A percentile compares a stretch with the other conserved stretches of the same genome.
phyloP scores from a whole-genome alignment of 2,329 filamentous ascomycete species.

The Aspergillus sp. region DNA sequence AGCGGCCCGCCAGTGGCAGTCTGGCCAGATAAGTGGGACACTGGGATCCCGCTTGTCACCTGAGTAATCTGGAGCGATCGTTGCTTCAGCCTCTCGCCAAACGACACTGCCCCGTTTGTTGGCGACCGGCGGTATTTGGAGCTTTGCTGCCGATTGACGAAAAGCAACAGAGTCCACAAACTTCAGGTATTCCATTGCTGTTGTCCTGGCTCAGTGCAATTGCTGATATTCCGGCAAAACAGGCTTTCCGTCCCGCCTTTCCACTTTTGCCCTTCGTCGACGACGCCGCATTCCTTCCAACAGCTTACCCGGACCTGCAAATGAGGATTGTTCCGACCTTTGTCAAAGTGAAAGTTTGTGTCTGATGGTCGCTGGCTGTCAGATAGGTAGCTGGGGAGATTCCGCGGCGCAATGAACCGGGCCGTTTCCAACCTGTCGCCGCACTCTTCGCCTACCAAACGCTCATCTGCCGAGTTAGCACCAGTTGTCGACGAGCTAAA shows the following conservation, averaged over 20 bases:
- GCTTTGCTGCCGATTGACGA: background rate
- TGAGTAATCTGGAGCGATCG: slow-evolving; percentile 12
- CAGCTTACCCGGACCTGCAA: slow-evolving; percentile 26
- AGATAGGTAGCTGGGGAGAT: slow-evolving; percentile 33
- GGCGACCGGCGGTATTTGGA: background rate
- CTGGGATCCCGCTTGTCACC: slow-evolving; percentile 15
- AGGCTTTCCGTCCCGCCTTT: slow-evolving; percentile 16
- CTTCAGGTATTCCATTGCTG: background rate
- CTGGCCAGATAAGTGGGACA: background rate
- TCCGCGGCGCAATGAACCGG: slow-evolving; percentile 32
- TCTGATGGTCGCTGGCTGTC: slow-evolving; percentile 34
- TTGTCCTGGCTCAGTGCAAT: slow-evolving; percentile 9
- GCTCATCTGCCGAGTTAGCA: slow-evolving; percentile 37
- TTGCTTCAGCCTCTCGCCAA: slow-evolving; percentile 7
- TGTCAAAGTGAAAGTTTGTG: slow-evolving; percentile 32
- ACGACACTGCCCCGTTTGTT: slow-evolving; percentile 13
- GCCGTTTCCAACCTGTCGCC: slow-evolving; percentile 28
- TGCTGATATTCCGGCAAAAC: slow-evolving; percentile 18
- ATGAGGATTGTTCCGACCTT: slow-evolving; percentile 35
- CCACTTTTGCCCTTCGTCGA: slow-evolving; percentile 13
- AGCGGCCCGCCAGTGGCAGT: slow-evolving; percentile 5
- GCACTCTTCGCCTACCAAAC: slow-evolving; percentile 33
- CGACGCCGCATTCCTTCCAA: slow-evolving; percentile 17
- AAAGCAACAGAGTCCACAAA: background rate
- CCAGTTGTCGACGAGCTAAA: slow-evolving; percentile 41